Base-by-base conservation (phyloP, 179 eudicot genomes). In the Spergularia azorica region DNA sequence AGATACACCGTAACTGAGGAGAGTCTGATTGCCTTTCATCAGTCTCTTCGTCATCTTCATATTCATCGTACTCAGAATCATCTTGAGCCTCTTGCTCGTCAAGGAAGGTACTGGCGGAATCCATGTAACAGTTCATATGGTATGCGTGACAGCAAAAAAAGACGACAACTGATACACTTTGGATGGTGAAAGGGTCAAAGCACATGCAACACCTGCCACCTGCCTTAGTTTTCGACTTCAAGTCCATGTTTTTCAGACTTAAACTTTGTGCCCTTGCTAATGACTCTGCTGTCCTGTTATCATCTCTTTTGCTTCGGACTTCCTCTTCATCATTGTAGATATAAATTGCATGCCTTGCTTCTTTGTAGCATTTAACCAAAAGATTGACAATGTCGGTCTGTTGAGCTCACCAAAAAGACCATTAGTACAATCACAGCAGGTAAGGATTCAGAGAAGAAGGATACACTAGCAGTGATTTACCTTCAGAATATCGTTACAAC, bases 101-200 rank as follows among this genome's bases (percentile, higher is more conserved):
- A 17, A 77, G 75, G 13, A 86, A 79, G 12, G 88, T 83, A 80
- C 63, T 79, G 73, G 91, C 84, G 0, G 98, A 95, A 62, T 95
- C 97, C 80, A 74, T 78, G 71, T 92, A 91, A 85, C 98, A 95
- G 71, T 88, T 86, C 80, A 83, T 63, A 84, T 95, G 98, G 77
- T 92, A 95, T 12, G 95, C 90, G 71, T 95, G 98, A 71, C 96
- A 95, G 72, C 98, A 95, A 80, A 89, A 95, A 94, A 95, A 95
- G 52, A 83, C 85, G 10, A 88, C 82, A 46, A 92, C 81, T 1
- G 97, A 87, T 51, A 89, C 95, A 75, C 85, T 85, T 77, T 87
- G 98, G 78, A 92, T 88, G n/a, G 95, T 79, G 68, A 95, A 87
- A 5, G 96, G 97, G 78, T 95, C 98, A 32, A 95, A 89, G 79